Evolutionary conservation across 2,329 filamentous ascomycete species (phyloP), one percentile per base, ranked within the genome.

Genomic region (Aureobasidium musti): DNA sequence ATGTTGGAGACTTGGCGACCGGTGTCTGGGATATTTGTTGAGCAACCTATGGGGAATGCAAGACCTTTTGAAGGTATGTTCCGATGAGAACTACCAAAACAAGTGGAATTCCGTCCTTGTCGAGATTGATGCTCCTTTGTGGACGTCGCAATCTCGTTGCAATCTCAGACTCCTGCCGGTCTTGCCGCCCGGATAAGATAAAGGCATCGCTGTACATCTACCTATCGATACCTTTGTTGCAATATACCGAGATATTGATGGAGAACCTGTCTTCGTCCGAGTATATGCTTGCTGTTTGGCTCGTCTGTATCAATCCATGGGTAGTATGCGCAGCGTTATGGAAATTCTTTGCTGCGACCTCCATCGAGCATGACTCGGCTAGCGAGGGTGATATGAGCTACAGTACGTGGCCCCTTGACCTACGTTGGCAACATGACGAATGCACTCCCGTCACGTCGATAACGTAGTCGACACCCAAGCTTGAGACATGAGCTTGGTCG

Each of bases 81-180:
- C 30, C 21, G 23, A 17, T n/a, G 28, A 61, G 19, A 23, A 60
- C 39, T 17, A 60, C 56, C 35, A 59, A 28, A 49, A 61, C 56
- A 60, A 45, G 4, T 35, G 28, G 21, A n/a, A 23, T 39, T 23
- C 21, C 26, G 56, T 47, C 35, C 10, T 8, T n/a, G 56, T 30
- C 11, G 41, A 14, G n/a, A 47, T 21, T 28, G n/a, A 61, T 30
- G 33, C 21, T 63, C 19, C 45, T 17, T 50, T 39, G 10, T 37
- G 33, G n/a, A n/a, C 43, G 45, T 63, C 49, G 59, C 45, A 63
- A 63, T 63, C 45, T 63, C 45, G 45, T 45, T 52, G 49, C 49
- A 52, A 63, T 45, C 28, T 26, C 19, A 11, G 17, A 28, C 21
- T 37, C 41, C 57, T 8, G 30, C 45, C 30, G n/a, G 37, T 47